These are phyloP conservation scores for Tetrahymena malaccensis DNA, from an alignment of 73 alveolate genomes.

Conservation along the genomic window DNA sequence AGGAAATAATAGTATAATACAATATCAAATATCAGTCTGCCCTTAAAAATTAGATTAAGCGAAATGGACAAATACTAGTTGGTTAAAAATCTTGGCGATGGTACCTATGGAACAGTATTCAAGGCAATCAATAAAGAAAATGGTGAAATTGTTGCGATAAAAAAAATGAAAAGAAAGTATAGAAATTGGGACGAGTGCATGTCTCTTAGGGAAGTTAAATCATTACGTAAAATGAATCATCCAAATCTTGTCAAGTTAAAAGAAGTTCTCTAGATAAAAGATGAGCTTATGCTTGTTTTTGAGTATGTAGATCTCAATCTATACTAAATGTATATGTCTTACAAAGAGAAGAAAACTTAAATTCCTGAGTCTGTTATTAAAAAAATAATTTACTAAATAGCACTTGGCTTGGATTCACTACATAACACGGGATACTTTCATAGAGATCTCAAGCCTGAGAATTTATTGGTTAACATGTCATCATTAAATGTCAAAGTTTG, in stretches of 20 bases:
- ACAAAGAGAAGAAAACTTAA: conserved; percentile 52
- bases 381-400: conserved; percentile 71
- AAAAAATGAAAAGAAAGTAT: conserved; percentile 82
- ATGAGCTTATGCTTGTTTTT: conserved; percentile 83
- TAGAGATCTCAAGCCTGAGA: conserved; percentile 80
- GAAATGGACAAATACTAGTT: conserved; percentile 86
- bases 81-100: conserved; percentile 81
- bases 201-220: conserved; percentile 94
- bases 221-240: conserved; percentile 84
- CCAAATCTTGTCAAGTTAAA: conserved; percentile 85
- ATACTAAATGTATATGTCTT: conserved; percentile 55
- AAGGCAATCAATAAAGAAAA: conserved; percentile 67
- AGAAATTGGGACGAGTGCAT: conserved; percentile 97
- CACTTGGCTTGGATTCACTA: conserved; percentile 88
- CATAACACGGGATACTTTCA: conserved; percentile 93
- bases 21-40: neutral
- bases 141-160: conserved; percentile 90
- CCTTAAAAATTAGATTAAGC: conserved; percentile 9
- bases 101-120: conserved; percentile 90
- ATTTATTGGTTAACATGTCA: conserved; percentile 73
- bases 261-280: conserved; percentile 83
- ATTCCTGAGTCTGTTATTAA: conserved; percentile 79
- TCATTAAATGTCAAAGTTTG: conserved; percentile 81
- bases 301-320: conserved; percentile 85
- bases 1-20: neutral